Conservation (phyloP, 1,284 basidiomycete species). For the Austroboletus rostrupii region DNA sequence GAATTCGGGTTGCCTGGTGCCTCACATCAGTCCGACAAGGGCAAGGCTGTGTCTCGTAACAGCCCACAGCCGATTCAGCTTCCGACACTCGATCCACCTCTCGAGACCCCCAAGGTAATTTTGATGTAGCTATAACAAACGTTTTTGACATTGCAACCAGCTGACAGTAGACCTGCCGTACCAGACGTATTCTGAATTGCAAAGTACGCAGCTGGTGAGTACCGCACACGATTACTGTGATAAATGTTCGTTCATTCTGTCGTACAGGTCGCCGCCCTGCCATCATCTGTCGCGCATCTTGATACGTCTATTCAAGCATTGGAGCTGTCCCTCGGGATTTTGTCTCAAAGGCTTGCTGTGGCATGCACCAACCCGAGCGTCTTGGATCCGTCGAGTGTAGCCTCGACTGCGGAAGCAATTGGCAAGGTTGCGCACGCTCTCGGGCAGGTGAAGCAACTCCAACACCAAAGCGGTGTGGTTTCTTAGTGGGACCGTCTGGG, state of each 20-base stretch:
- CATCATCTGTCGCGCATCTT: conserved; percentile 17
- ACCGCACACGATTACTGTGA: neutral
- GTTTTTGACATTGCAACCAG: conserved; percentile 18
- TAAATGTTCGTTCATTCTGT: conserved; percentile 1
- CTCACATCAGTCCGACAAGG: conserved; percentile 8
- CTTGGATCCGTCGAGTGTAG: conserved; percentile 50
- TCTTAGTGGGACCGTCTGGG: conserved; percentile 8
- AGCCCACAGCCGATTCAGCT: conserved; percentile 31
- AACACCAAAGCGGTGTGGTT: conserved; percentile 31
- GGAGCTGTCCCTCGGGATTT: conserved; percentile 46
- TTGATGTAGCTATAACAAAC: neutral
- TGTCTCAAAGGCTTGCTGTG: conserved; percentile 50
- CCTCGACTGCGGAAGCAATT: conserved; percentile 66
- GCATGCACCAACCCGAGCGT: conserved; percentile 37
- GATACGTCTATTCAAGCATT: conserved; percentile 44
- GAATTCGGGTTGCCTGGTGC: conserved; percentile 5
- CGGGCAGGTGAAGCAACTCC: conserved; percentile 54
- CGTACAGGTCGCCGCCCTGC: conserved; percentile 15
- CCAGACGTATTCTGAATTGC: conserved; percentile 15
- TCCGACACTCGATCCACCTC: conserved; percentile 30
- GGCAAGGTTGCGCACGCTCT: conserved; percentile 62
- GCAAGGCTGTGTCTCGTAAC: conserved; percentile 12
- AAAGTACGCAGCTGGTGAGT: conserved; percentile 17
- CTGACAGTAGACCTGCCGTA: conserved; percentile 17
- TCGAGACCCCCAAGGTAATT: conserved; percentile 29